Percentiles rank a stretch among this genome's conserved stretches.
phyloP scores from a whole-genome alignment of 108 stramenopile genomes.

The Cyclotella atomus region DNA sequence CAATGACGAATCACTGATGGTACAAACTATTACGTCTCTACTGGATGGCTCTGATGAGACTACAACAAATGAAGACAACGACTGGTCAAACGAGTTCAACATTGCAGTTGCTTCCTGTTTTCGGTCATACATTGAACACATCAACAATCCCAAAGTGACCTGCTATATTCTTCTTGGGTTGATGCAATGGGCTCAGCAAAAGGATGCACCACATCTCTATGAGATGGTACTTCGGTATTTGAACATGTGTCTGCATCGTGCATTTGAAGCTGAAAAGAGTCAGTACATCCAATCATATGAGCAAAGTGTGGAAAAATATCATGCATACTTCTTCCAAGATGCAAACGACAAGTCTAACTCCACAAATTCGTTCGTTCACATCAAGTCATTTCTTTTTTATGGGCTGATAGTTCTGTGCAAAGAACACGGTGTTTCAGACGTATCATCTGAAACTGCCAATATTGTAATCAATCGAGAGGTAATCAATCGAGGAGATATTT shows the following conservation, averaged over 20 bases:
- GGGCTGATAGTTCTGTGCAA: constrained; percentile 33
- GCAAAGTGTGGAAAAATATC: constrained; percentile 6
- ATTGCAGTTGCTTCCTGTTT: constrained; percentile 20
- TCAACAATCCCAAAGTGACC: constrained; percentile 1
- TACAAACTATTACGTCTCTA: constrained; percentile 31
- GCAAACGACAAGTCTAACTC: background rate
- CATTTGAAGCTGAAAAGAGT: background rate
- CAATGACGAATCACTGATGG: constrained; percentile 16
- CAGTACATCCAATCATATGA: background rate
- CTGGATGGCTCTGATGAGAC: constrained; percentile 14
- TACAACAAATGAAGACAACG: background rate
- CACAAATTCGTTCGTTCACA: constrained; percentile 3
- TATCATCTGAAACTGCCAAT: background rate
- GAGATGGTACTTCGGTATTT: constrained; percentile 20
- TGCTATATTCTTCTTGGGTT: constrained; percentile 7
- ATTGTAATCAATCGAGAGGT: background rate
- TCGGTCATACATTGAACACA: constrained; percentile 12
- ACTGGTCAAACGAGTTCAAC: constrained; percentile 20
- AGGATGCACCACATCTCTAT: constrained; percentile 10
- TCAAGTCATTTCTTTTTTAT: constrained; percentile 43
- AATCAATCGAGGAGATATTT: constrained; percentile 25
- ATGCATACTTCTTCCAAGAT: background rate
- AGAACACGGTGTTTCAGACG: background rate
- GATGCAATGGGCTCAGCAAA: constrained; percentile 43
- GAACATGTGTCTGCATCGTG: constrained; percentile 9